A percentile compares a stretch with the other conserved stretches of the same genome.
Conservation (phyloP, 1,284 basidiomycete genomes). For the Vanrija pseudolonga region DNA sequence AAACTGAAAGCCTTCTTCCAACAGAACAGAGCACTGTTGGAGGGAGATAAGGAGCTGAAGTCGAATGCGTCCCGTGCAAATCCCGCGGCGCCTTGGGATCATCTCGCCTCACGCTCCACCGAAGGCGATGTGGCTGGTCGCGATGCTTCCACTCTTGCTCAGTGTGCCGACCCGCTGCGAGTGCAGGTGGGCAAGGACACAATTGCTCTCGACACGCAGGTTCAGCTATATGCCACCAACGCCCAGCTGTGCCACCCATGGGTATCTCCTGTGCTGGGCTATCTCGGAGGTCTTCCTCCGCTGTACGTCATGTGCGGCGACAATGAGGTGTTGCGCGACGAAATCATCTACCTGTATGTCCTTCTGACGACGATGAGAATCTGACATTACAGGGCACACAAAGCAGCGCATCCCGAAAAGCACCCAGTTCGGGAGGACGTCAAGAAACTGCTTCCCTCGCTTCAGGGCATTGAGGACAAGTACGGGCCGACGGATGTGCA, state of each 20-base stretch:
- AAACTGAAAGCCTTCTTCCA: neutral
- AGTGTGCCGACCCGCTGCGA: conserved; percentile 27
- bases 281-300: conserved; percentile 87
- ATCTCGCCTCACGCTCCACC: neutral
- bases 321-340: conserved; percentile 87
- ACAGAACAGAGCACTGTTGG: neutral
- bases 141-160: conserved; percentile 26
- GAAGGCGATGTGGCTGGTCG: neutral
- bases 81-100: conserved; percentile 25
- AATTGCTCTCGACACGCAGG: conserved; percentile 55
- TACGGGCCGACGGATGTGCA: conserved; percentile 79
- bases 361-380: neutral
- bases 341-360: conserved; percentile 79
- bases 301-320: conserved; percentile 81
- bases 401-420: conserved; percentile 75
- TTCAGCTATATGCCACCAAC: conserved; percentile 88
- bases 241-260: conserved; percentile 77
- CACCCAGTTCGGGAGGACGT: conserved; percentile 65
- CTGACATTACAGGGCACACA: conserved; percentile 67
- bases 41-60: conserved; percentile 9
- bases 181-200: conserved; percentile 25
- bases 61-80: conserved; percentile 31
- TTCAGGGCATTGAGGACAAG: conserved; percentile 62
- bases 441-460: conserved; percentile 61
- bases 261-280: conserved; percentile 75